Evolutionary conservation across 331 rosid genomes (phyloP), one percentile per base, ranked within the genome.

Genomic region (Saraca asoca): DNA sequence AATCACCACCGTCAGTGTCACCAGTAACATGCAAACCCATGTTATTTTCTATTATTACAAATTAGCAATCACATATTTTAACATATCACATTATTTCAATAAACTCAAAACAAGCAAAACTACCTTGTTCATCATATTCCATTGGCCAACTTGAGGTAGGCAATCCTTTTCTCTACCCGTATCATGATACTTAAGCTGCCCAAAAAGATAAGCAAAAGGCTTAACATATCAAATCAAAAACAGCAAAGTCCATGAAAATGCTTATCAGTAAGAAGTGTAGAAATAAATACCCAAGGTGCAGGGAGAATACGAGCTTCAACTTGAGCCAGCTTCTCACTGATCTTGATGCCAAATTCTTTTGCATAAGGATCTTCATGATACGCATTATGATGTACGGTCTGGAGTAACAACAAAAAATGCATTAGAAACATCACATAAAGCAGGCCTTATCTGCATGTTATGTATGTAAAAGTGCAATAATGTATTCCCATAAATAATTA

Each of bases 51-150:
- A 2, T 6, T 7, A 39, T 39, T 8, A n/a, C n/a, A n/a, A n/a
- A n/a, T n/a, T n/a, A n/a, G 11, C 43, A 39, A 39, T 39, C 43
- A 39, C 43, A 39, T 37, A 37, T 0, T 39, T 39, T 39, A 7
- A 10, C 11, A 8, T 6, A 18, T 12, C 12, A 17, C 5, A 7
- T 12, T 20, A 17, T 14, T 24, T 24, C 31, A 48, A 13, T 37
- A 52, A 24, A 52, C 6, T 24, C 19, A 29, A 14, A 37, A 53
- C 13, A 1, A 35, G 20, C 8, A n/a, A 66, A 44, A 20, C 43
- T 60, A 94, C 99, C 95, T 94, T 94, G 2, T 94, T 86, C 99
- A 83, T 94, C 99, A 94, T 94, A 12, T 94, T 94, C 99, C 99
- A 94, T 8, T 90, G 99, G 7, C 99, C 99, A 77, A 94, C 97